phyloP scores from a whole-genome alignment of 2,329 filamentous ascomycete species.

The Chaetomium olivaceum region DNA sequence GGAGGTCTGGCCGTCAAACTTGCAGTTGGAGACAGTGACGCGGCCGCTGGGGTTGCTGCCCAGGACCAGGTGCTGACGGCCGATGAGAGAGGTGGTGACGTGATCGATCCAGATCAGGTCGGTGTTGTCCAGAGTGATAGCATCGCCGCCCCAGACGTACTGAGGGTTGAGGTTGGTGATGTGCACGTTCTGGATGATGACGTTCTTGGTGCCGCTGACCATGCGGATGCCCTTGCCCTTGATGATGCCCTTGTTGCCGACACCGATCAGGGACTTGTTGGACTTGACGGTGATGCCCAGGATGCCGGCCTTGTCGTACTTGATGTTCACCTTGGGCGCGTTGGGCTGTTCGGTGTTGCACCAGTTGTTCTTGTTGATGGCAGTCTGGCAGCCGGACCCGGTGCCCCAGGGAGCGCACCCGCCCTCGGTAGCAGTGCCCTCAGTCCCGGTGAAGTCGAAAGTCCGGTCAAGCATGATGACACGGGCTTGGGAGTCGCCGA shows the following conservation, averaged over 20 bases:
- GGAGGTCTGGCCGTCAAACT: constrained; percentile 55
- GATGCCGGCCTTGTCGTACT: constrained; percentile 21
- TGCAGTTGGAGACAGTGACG: constrained; percentile 61
- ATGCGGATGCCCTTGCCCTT: constrained; percentile 59
- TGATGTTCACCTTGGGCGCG: constrained; percentile 15
- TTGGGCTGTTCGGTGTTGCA: constrained; percentile 59
- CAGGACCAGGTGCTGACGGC: constrained; percentile 61
- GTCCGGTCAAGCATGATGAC: constrained; percentile 24
- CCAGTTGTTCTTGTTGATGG: constrained; percentile 61
- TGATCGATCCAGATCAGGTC: constrained; percentile 55
- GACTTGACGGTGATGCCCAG: constrained; percentile 46
- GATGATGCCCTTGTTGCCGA: constrained; percentile 55
- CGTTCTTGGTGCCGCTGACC: constrained; percentile 49
- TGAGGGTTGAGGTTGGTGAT: constrained; percentile 58
- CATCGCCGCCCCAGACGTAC: constrained; percentile 62
- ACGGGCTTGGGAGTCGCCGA: constrained; percentile 20
- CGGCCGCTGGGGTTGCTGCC: constrained; percentile 54
- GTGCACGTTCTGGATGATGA: constrained; percentile 62
- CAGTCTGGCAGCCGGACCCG: constrained; percentile 54
- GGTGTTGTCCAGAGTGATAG: constrained; percentile 52
- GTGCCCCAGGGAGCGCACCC: constrained; percentile 37
- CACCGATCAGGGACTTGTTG: constrained; percentile 60
- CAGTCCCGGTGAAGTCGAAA: constrained; percentile 23
- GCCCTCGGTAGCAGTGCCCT: constrained; percentile 17
- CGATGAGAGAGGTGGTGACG: constrained; percentile 58